phyloP scores from a whole-genome alignment of 2,329 filamentous ascomycete genomes.

The Penicillium sp. region DNA sequence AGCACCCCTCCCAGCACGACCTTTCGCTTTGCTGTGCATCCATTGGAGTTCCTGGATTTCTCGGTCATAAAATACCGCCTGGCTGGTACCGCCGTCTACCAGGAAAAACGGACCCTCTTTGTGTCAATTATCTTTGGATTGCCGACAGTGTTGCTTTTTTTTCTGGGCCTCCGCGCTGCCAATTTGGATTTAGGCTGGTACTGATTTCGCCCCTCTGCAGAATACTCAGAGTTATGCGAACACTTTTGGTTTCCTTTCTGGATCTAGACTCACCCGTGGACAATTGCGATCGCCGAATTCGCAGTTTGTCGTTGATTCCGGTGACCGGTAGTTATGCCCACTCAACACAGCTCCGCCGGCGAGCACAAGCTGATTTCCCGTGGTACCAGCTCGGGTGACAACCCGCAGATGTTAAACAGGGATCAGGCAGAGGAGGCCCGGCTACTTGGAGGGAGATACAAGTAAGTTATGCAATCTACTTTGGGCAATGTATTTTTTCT shows the following conservation, averaged over 20 bases:
- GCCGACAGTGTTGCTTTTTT: not conserved
- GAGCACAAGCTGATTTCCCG: constrained; percentile 15
- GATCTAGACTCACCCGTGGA: constrained; percentile 17
- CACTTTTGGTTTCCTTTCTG: constrained; percentile 8
- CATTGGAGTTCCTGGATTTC: not conserved
- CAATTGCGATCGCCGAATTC: constrained; percentile 14
- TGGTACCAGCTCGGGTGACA: constrained; percentile 13
- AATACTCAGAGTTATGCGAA: constrained; percentile 25
- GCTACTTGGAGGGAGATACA: constrained; percentile 20
- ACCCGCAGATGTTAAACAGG: constrained; percentile 23
- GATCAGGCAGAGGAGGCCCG: constrained; percentile 21
- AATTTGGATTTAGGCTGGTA: not conserved
- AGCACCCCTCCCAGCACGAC: not conserved
- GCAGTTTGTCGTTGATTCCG: constrained; percentile 13
- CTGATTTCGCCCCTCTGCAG: constrained; percentile 13
- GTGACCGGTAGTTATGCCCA: constrained; percentile 20
- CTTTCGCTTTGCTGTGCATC: not conserved
- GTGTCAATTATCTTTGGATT: not conserved
- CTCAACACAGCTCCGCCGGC: constrained; percentile 1
- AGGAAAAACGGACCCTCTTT: not conserved
- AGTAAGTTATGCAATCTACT: constrained; percentile 8
- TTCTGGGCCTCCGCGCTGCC: not conserved
- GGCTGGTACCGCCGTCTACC: not conserved
- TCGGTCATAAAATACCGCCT: not conserved
- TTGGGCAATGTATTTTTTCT: not conserved